phyloP scores from a whole-genome alignment of 1,284 basidiomycete species.

The Papiliotrema terrestris region DNA sequence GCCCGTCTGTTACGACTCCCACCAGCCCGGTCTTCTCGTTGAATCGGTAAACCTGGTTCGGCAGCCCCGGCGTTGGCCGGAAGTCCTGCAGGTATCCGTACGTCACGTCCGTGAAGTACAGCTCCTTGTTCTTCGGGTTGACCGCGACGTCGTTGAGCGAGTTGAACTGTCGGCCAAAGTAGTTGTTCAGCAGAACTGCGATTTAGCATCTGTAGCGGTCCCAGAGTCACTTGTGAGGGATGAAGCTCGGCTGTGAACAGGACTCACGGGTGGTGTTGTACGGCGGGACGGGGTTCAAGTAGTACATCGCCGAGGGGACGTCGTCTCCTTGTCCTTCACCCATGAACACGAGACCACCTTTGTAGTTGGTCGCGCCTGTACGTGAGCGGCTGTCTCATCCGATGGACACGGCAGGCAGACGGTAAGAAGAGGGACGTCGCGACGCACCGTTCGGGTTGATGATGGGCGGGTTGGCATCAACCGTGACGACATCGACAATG shows the following conservation, averaged over 20 bases:
- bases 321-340: constrained; percentile 62
- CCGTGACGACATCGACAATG: constrained; percentile 53
- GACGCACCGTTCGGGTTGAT: constrained; percentile 67
- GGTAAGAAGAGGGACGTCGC: background rate
- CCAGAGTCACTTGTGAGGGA: too few species aligned
- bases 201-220: background rate
- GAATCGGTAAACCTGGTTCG: constrained; percentile 69
- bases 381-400: background rate
- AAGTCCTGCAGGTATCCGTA: constrained; percentile 60
- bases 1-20: constrained; percentile 66
- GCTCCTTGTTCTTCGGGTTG: constrained; percentile 53
- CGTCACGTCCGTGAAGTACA: constrained; percentile 55
- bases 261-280: constrained; percentile 55
- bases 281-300: constrained; percentile 63
- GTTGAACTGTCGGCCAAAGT: constrained; percentile 73
- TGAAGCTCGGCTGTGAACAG: background rate
- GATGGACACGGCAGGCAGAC: background rate
- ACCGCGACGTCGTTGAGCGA: constrained; percentile 74
- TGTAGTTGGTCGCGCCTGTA: constrained; percentile 58
- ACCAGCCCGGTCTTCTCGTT: constrained; percentile 62
- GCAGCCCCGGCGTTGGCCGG: constrained; percentile 61
- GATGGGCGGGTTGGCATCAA: constrained; percentile 54
- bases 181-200: constrained; percentile 62
- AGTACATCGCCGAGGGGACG: constrained; percentile 60
- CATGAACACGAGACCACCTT: constrained; percentile 60